Evolutionary conservation across 1,139 yeast species (phyloP).

Genomic region (Blastobotrys buckinghamii): DNA sequence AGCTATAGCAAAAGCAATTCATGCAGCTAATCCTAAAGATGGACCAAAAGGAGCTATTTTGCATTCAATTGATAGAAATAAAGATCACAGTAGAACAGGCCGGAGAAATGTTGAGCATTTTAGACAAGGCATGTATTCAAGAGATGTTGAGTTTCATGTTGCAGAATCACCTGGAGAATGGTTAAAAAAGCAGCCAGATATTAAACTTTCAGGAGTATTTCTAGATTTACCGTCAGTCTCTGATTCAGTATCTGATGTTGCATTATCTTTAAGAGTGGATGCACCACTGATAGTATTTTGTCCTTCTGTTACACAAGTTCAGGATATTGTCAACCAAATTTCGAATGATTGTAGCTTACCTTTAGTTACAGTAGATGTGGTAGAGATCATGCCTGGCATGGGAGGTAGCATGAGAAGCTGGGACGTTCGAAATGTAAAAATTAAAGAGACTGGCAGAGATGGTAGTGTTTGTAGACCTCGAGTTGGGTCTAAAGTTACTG

Average conservation of each 20-base stretch:
- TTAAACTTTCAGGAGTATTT: slow-evolving; percentile 33
- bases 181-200: slow-evolving; percentile 27
- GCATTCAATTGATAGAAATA: slow-evolving; percentile 40
- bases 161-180: slow-evolving; percentile 39
- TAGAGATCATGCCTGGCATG: slow-evolving; percentile 41
- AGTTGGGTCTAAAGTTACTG: slow-evolving; percentile 40
- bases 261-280: slow-evolving; percentile 35
- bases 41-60: slow-evolving; percentile 38
- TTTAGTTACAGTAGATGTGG: slow-evolving; percentile 35
- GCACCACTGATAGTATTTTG: slow-evolving; percentile 40
- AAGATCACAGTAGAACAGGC: slow-evolving; percentile 38
- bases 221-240: slow-evolving; percentile 42
- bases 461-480: slow-evolving; percentile 44
- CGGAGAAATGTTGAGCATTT: slow-evolving; percentile 35
- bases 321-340: slow-evolving; percentile 31
- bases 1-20: slow-evolving; percentile 39
- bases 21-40: slow-evolving; percentile 35
- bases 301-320: slow-evolving; percentile 43
- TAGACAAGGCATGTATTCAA: slow-evolving; percentile 37
- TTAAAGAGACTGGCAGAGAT: slow-evolving; percentile 36
- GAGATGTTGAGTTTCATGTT: slow-evolving; percentile 41
- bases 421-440: slow-evolving; percentile 32
- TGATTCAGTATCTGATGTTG: slow-evolving; percentile 30
- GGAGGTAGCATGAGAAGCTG: slow-evolving; percentile 36
- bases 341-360: slow-evolving; percentile 29